These are phyloP conservation scores for Trichoderma arundinaceum DNA, from an alignment of 2,329 filamentous ascomycete species.

Conservation along the genomic window DNA sequence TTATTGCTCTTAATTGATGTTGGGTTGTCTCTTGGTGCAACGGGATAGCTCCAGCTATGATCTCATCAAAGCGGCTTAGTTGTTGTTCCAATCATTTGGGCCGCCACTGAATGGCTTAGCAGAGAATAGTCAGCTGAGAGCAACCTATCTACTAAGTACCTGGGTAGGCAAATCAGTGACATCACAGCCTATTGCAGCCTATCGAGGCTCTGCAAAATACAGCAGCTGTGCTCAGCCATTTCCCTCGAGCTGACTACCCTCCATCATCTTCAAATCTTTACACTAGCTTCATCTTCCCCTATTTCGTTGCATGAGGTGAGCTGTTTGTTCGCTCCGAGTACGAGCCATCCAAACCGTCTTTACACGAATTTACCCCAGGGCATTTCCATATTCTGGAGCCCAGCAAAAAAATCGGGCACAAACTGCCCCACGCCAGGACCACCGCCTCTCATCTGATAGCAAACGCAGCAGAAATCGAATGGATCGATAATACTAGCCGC, in stretches of 20 bases:
- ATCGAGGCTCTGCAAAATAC: background rate
- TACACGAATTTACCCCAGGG: background rate
- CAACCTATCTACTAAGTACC: background rate
- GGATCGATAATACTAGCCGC: conserved; percentile 21
- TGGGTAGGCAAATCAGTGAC: conserved; percentile 1
- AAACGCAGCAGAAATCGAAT: background rate
- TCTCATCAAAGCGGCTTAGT: background rate
- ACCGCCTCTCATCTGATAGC: conserved; percentile 14
- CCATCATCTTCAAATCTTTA: background rate
- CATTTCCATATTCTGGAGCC: conserved; percentile 18
- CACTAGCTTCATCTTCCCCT: conserved; percentile 12
- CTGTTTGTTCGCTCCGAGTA: conserved; percentile 26
- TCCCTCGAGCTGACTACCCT: background rate
- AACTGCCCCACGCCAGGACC: conserved; percentile 28
- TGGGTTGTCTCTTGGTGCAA: background rate
- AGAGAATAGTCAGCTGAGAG: too few relatives aligned
- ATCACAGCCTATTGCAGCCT: conserved; percentile 20
- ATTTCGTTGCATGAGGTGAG: conserved; percentile 21
- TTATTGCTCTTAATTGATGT: background rate
- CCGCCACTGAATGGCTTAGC: background rate
- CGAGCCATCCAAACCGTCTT: conserved; percentile 10
- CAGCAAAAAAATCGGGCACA: conserved; percentile 23
- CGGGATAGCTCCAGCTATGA: too few relatives aligned
- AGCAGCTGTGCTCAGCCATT: conserved; percentile 1
- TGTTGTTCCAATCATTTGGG: background rate